Evolutionary conservation across 2,329 filamentous ascomycete genomes (phyloP).

Genomic region (Huntiella bhutanensis): DNA sequence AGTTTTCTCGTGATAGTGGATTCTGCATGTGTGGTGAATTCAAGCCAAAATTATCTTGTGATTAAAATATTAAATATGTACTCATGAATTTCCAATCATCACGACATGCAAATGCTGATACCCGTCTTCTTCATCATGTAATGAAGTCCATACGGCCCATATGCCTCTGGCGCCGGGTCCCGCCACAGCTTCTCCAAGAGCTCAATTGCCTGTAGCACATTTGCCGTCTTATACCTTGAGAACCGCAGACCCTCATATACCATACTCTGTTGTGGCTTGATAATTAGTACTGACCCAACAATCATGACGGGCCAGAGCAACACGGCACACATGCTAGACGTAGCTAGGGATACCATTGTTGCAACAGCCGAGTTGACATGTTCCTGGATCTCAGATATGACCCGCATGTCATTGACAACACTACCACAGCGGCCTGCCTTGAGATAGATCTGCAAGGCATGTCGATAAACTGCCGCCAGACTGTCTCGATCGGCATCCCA

Average conservation of each 20-base stretch:
- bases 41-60: neutral
- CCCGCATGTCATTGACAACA: constrained; percentile 6
- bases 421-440: constrained; percentile 8
- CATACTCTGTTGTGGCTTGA: constrained; percentile 11
- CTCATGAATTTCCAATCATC: neutral
- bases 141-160: constrained; percentile 10
- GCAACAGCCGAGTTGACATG: constrained; percentile 10
- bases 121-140: constrained; percentile 12
- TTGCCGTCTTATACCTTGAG: constrained; percentile 11
- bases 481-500: constrained; percentile 11
- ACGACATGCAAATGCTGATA: constrained; percentile 11
- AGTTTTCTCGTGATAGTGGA: too few species aligned
- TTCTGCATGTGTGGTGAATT: too few species aligned
- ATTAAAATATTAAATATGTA: constrained; percentile 1
- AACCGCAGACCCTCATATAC: constrained; percentile 11
- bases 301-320: constrained; percentile 11
- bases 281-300: constrained; percentile 10
- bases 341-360: constrained; percentile 11
- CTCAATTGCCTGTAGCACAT: constrained; percentile 11
- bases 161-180: constrained; percentile 10
- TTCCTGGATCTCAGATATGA: constrained; percentile 11
- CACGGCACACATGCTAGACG: constrained; percentile 10
- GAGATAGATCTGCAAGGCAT: constrained; percentile 7
- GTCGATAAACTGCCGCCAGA: constrained; percentile 10
- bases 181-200: constrained; percentile 10